Evolutionary conservation across 2,329 filamentous ascomycete genomes (phyloP), one percentile per base, ranked within the genome.

Genomic region (Colletotrichum sp.): DNA sequence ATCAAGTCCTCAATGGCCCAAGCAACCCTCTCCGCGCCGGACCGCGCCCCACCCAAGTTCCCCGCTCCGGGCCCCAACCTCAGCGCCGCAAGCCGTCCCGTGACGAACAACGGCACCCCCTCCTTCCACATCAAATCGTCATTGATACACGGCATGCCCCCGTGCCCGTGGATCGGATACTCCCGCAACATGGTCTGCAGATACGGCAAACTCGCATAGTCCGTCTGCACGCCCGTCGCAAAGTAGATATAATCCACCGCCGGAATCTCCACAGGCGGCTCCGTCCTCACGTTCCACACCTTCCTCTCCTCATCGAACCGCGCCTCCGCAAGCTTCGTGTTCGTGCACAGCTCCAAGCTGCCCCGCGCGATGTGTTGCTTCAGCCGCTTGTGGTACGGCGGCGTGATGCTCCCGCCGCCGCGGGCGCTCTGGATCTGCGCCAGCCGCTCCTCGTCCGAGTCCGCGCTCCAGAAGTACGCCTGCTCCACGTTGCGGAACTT

Each of bases 401-500:
- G 92, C 6, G 92, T 95, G 78, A 96, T 91, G 82, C 93, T 95
- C n/a, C 95, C 95, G 4, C 95, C 95, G 18, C 93, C 92, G 8
- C 94, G 89, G 1, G 95, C 95, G 60, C 87, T 84, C 78, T 89
- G 88, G 77, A 95, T 89, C 83, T 95, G 94, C 44, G 92, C 88
- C 34, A 93, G 88, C 4, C 94, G 89, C 83, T 96, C 90, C 30
- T 92, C 89, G 76, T 95, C 93, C 8, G 90, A 91, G 79, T 96
- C 94, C 5, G 94, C 94, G 8, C 91, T 92, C 93, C 94, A 96
- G 83, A 96, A 97, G 1, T 89, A 89, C 1, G 94, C 93, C 81
- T 96, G 94, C 79, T 95, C 92, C 70, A 92, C 90, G 82, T 96
- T 96, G 72, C 93, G 92, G 83, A 94, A 96, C 82, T 96, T 96